Base-by-base conservation (phyloP, 2,329 filamentous ascomycete genomes). In the Aspergillus tamarii region DNA sequence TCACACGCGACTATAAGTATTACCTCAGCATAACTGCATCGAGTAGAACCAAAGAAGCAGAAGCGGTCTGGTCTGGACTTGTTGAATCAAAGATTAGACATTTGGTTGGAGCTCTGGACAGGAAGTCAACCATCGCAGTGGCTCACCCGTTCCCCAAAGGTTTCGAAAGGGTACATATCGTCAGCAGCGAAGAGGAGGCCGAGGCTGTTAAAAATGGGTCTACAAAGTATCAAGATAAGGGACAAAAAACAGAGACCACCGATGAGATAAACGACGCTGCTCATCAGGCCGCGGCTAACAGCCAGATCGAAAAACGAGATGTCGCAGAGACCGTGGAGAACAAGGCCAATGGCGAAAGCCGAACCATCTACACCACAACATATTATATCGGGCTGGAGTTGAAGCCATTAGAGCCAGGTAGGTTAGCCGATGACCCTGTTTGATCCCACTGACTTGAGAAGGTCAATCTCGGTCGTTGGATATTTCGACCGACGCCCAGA, bases 111-210 rank as follows among this genome's bases (percentile, higher is more conserved):
- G 90, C 90, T 53, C 85, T 98, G 46, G 95, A 98, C 74, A 86
- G 89, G 61, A 92, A 95, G 70, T 83, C 87, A 50, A 91, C 89
- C 19, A 93, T 98, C 68, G 88, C 89, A 41, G 83, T 97, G 28
- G 94, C 95, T 0, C 93, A 95, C 70, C 91, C 94, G 0, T 99
- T 94, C 83, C 94, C 93, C 72, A 97, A 98, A 77, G 92, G 92
- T 3, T 96, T 96, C 74, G 91, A 96, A 70, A 88, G 95, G 65
- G 84, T 88, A 4, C 94, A 98, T 78, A 84, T 84, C 53, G 94
- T 88, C 75, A 82, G 82, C 63, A 84, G 79, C 46, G 86, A 89
- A 48, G 82, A 87, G 52, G 85, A 92, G 67, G 81, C 88, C 48
- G 84, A 88, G 28, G 83, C 84, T 59, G 86, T 89, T 32, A 84